Base-by-base conservation (phyloP, 345 rosid genomes). In the Pugionium cornutum region DNA sequence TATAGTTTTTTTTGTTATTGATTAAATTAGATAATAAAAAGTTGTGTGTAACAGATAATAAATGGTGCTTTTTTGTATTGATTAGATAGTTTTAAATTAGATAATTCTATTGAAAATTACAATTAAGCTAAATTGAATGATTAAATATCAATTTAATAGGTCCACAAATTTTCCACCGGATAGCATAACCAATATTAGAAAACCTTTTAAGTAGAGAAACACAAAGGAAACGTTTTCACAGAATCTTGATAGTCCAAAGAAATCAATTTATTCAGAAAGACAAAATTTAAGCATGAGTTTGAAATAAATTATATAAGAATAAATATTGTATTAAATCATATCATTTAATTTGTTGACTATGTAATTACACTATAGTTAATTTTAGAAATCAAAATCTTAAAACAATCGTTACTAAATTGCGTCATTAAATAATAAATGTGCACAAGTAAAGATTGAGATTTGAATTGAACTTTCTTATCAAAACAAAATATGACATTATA, bases 161-260 rank as follows among this genome's bases (percentile, higher is more conserved):
- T 32, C 70, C 52, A 49, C 65, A 41, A 47, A 18, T 18, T 40
- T 64, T 71, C 56, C 65, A 71, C 59, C 59, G 59, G 53, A 59
- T 33, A 56, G 53, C 70, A 48, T 56, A 7, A 3, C 9, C 18
- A 18, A 18, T 18, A 18, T 18, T 18, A 18, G 18, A 18, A 35
- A 44, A 26, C 40, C 48, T 53, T 53, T 36, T 44, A 30, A 63
- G 63, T 58, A 45, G 68, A 62, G 7, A 53, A 63, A 70, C 75
- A 47, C 50, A 71, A 71, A 70, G 69, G 18, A 18, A 18, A 18
- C 18, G 66, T 27, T 40, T 58, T 66, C 76, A 58, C 62, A 66
- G 3, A 18, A 51, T 58, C 4, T 48, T 8, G 33, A 56, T 58
- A 58, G 69, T 40, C 64, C 64, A 31, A 64, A 48, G 46, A 64